Evolutionary conservation across 2,329 filamentous ascomycete genomes (phyloP).

Genomic region (Coniella lustricola): DNA sequence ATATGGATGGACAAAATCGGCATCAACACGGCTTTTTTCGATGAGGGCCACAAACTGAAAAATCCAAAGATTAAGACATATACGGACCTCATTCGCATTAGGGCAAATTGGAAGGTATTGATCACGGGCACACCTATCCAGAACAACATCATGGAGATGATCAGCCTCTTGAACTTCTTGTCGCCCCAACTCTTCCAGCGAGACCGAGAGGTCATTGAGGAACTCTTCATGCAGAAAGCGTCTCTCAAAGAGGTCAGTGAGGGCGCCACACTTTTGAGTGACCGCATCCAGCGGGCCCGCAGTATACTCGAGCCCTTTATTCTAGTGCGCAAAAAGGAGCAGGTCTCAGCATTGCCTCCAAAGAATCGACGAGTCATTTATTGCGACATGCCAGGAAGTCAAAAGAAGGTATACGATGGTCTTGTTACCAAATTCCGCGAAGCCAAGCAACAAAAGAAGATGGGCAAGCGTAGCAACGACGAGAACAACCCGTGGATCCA

Average conservation of each 20-base stretch:
- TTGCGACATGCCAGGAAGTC: constrained; percentile 69
- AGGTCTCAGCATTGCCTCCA: constrained; percentile 73
- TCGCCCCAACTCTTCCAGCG: constrained; percentile 76
- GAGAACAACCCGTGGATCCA: constrained; percentile 77
- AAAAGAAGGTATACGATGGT: constrained; percentile 65
- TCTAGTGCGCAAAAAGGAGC: constrained; percentile 83
- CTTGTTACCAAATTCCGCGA: constrained; percentile 57
- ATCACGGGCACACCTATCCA: constrained; percentile 87
- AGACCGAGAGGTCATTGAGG: constrained; percentile 70
- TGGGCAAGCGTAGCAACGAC: constrained; percentile 45
- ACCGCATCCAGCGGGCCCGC: constrained; percentile 78
- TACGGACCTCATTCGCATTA: constrained; percentile 68
- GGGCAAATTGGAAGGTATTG: constrained; percentile 75
- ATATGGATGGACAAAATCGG: constrained; percentile 41
- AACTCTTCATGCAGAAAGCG: constrained; percentile 87
- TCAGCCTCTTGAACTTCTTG: constrained; percentile 87
- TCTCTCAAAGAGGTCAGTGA: constrained; percentile 74
- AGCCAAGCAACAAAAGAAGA: constrained; percentile 53
- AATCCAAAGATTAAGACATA: constrained; percentile 81
- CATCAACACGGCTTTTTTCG: constrained; percentile 63
- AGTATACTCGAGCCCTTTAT: constrained; percentile 95
- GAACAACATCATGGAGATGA: constrained; percentile 90
- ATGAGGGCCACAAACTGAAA: constrained; percentile 91
- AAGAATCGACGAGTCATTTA: constrained; percentile 74
- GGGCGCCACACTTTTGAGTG: constrained; percentile 75